phyloP scores from a whole-genome alignment of 768 basidiomycete genomes.

The Austroboletus eburneus region DNA sequence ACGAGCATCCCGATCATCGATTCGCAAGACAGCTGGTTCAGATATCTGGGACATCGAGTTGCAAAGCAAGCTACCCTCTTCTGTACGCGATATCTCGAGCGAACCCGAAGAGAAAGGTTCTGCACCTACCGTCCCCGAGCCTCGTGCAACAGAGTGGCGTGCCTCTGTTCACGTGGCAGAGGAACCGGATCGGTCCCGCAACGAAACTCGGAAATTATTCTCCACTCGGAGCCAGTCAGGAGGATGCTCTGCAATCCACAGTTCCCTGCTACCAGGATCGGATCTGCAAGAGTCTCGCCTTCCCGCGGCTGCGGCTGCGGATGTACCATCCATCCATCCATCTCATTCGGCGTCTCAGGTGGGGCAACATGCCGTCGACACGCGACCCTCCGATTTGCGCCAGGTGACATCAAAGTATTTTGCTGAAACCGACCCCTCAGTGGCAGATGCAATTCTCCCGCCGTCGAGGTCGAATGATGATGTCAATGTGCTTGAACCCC shows the following conservation, averaged over 20 bases:
- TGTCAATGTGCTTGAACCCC: background rate
- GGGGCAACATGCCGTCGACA: slow-evolving; percentile 15
- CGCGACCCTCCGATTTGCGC: background rate
- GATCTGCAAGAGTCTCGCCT: slow-evolving; percentile 10
- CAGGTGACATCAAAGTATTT: slow-evolving; percentile 15
- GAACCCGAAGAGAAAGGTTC: slow-evolving; percentile 12
- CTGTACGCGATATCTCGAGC: slow-evolving; percentile 13
- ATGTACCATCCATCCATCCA: slow-evolving; percentile 35
- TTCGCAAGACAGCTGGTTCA: slow-evolving; percentile 29
- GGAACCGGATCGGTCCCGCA: background rate
- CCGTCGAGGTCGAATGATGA: background rate
- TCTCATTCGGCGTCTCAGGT: slow-evolving; percentile 58
- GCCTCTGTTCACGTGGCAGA: slow-evolving; percentile 4
- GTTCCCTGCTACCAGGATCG: slow-evolving; percentile 23
- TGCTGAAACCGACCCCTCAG: background rate
- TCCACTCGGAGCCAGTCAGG: background rate
- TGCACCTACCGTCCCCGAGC: slow-evolving; percentile 36
- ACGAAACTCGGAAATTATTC: background rate
- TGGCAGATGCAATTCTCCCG: background rate
- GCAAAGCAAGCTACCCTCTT: slow-evolving; percentile 27
- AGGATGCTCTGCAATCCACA: background rate
- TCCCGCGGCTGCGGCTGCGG: background rate
- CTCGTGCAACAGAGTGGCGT: slow-evolving; percentile 30
- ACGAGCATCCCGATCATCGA: background rate
- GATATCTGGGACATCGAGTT: slow-evolving; percentile 56